Conservation (phyloP, 169 alveolate species). For the Plasmodium gallinaceum region DNA sequence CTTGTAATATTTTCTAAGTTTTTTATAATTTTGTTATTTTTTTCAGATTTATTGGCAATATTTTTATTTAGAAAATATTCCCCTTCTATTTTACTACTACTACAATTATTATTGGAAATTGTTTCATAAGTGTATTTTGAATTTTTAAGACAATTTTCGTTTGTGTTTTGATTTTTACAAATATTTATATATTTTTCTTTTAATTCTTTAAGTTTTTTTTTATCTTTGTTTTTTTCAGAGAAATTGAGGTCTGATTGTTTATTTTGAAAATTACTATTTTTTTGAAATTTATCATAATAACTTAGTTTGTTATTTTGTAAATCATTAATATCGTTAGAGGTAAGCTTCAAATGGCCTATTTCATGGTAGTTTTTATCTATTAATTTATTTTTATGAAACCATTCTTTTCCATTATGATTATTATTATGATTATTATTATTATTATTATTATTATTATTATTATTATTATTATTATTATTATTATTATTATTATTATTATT, state of each 20-base stretch:
- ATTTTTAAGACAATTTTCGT: slow-evolving; percentile 18
- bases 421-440: slow-evolving; percentile 2
- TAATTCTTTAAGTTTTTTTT: slow-evolving; percentile 28
- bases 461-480: background rate
- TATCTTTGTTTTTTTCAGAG: slow-evolving; percentile 8
- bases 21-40: slow-evolving; percentile 21
- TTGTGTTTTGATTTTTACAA: slow-evolving; percentile 13
- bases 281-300: slow-evolving; percentile 1
- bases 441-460: background rate
- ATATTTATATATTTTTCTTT: slow-evolving; percentile 45
- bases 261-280: slow-evolving; percentile 11
- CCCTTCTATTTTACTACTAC: slow-evolving; percentile 2
- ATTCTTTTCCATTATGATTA: slow-evolving; percentile 12
- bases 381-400: slow-evolving; percentile 28
- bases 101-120: slow-evolving; percentile 19
- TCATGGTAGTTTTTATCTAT: slow-evolving; percentile 24
- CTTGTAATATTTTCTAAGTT: slow-evolving; percentile 24
- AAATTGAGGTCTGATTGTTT: slow-evolving; percentile 13
- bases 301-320: slow-evolving; percentile 11
- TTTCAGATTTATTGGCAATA: slow-evolving; percentile 8
- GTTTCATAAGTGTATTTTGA: slow-evolving; percentile 49
- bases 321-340: slow-evolving; percentile 20
- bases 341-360: slow-evolving; percentile 11
- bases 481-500: background rate
- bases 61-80: slow-evolving; percentile 32